Conservation (phyloP, 306 rosid genomes). For the Sicyos baderoa region DNA sequence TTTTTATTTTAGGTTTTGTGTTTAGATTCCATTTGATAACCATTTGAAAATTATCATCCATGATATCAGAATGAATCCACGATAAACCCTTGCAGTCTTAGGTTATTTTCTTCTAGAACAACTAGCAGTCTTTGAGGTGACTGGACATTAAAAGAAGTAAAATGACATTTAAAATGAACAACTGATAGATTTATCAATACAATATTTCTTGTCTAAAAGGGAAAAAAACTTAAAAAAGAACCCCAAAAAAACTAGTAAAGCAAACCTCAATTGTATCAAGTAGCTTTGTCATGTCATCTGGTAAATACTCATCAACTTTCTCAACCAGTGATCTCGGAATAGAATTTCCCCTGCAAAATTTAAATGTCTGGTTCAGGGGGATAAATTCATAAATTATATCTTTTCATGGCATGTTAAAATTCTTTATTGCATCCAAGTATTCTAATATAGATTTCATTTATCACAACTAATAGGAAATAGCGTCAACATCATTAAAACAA, state of each 20-base stretch:
- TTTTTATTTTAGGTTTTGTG: no score
- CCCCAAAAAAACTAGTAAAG: neutral
- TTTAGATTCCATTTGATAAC: no score
- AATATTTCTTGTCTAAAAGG: neutral
- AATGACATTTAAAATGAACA: no score
- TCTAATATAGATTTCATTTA: neutral
- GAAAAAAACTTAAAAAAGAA: neutral
- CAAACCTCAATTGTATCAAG: constrained; percentile 53
- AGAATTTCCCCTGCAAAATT: constrained; percentile 70
- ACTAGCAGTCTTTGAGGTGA: no score
- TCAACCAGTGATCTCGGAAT: constrained; percentile 63
- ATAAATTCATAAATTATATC: neutral
- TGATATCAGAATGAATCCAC: no score
- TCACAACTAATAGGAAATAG: neutral
- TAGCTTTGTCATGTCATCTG: constrained; percentile 49
- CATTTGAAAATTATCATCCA: no score
- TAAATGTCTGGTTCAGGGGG: constrained; percentile 25
- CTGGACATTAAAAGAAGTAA: no score
- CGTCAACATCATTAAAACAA: neutral
- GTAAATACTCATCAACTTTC: constrained; percentile 70
- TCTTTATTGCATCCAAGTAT: neutral
- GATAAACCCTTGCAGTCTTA: no score
- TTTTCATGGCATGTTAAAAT: constrained; percentile 12
- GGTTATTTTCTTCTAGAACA: no score
- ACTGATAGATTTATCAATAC: no score